phyloP scores from a whole-genome alignment of 2,329 filamentous ascomycete species.

The Zymoseptoria crescenta region DNA sequence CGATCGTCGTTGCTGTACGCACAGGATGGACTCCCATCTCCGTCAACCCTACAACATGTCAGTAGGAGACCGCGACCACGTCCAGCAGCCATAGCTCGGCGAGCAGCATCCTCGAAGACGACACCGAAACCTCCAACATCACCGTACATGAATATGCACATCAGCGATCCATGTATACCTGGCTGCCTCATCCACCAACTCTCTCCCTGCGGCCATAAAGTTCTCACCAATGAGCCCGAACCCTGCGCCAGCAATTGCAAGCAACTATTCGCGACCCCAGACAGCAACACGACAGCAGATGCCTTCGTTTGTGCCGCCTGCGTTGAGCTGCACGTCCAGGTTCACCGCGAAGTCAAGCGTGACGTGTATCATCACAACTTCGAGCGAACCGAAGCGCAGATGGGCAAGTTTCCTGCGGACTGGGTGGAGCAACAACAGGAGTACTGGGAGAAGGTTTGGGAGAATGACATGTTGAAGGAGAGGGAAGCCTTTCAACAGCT shows the following conservation, averaged over 20 bases:
- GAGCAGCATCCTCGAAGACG: background rate
- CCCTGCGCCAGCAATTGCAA: conserved; percentile 14
- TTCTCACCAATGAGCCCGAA: conserved; percentile 10
- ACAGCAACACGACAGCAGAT: conserved; percentile 1
- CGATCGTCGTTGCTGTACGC: background rate
- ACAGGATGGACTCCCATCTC: background rate
- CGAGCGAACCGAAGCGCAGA: conserved; percentile 1
- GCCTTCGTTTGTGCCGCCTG: conserved; percentile 15
- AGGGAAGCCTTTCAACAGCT: conserved; percentile 6
- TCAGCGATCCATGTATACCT: conserved; percentile 9
- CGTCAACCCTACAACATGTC: background rate
- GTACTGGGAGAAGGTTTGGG: conserved; percentile 8
- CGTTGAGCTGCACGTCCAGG: conserved; percentile 8
- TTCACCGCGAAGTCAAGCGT: conserved; percentile 10
- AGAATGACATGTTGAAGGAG: conserved; percentile 14
- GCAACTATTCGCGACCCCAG: background rate
- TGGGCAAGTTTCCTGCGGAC: conserved; percentile 7
- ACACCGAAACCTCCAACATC: background rate
- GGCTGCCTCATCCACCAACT: conserved; percentile 8
- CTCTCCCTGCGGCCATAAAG: conserved; percentile 14
- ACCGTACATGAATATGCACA: conserved; percentile 4
- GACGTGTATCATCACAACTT: conserved; percentile 5
- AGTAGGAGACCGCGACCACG: background rate
- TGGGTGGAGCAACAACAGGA: conserved; percentile 6
- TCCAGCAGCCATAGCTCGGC: background rate